phyloP scores from a whole-genome alignment of 345 rosid genomes.

The Arabidopsis suecica region DNA sequence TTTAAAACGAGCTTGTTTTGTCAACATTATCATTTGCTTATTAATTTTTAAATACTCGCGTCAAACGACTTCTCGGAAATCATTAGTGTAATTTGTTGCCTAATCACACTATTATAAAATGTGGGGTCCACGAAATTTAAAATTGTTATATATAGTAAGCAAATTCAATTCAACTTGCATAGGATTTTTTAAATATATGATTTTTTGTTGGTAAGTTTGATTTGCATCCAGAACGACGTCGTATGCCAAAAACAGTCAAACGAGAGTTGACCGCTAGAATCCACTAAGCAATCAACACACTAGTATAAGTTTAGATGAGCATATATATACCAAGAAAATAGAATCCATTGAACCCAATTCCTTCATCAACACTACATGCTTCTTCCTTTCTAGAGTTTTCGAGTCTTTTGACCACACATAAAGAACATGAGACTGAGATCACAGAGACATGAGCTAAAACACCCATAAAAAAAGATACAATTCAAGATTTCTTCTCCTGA shows the following conservation, averaged over 20 bases:
- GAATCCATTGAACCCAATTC: not conserved
- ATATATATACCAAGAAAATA: not conserved
- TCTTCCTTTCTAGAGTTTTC: not conserved
- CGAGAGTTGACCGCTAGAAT: not conserved
- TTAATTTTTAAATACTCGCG: no score
- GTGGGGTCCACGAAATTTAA: no score
- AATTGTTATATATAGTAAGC: no score
- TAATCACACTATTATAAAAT: no score
- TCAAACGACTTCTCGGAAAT: no score
- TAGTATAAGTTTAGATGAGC: not conserved
- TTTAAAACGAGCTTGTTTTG: no score
- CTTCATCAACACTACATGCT: not conserved
- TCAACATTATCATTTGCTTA: no score
- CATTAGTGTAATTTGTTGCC: no score
- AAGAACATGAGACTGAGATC: not conserved
- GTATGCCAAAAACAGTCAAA: not conserved
- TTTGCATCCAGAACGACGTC: slow-evolving; percentile 9
- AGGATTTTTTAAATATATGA: not conserved
- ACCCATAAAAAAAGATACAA: not conserved
- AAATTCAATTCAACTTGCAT: not conserved
- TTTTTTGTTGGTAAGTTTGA: slow-evolving; percentile 4
- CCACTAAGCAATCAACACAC: not conserved
- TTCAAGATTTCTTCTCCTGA: not conserved
- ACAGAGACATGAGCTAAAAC: slow-evolving; percentile 1
- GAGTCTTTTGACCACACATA: not conserved